These are phyloP conservation scores for Magnusiomyces tetraspermus DNA, from an alignment of 1,139 yeast species.

Conservation along the genomic window DNA sequence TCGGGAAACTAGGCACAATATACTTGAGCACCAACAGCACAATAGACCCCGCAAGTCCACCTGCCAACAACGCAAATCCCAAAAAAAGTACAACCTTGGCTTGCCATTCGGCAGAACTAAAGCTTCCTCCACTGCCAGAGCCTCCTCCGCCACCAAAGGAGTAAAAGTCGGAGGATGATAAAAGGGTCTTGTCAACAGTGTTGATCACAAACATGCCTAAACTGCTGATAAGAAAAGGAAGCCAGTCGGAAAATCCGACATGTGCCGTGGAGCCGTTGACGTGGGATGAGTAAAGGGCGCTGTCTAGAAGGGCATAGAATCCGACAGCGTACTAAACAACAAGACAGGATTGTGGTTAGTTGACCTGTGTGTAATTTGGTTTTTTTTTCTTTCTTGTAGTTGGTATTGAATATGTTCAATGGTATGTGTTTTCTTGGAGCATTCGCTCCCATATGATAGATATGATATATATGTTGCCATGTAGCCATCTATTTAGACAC, in stretches of 20 bases:
- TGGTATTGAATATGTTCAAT: too few species aligned
- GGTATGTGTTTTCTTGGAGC: too few species aligned
- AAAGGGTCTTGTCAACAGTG: conserved; percentile 76
- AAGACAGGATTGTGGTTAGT: too few species aligned
- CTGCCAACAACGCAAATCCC: conserved; percentile 88
- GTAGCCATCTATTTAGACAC: too few species aligned
- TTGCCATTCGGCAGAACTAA: conserved; percentile 71
- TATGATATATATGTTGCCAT: too few species aligned
- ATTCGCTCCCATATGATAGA: too few species aligned
- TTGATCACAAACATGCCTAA: conserved; percentile 88
- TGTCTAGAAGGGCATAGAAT: conserved; percentile 82
- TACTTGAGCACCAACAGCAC: conserved; percentile 81
- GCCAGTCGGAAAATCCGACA: conserved; percentile 83
- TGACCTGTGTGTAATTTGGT: too few species aligned
- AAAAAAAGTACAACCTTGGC: conserved; percentile 81
- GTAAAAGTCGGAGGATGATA: conserved; percentile 43
- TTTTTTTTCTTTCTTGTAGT: too few species aligned
- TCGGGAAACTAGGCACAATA: conserved; percentile 61
- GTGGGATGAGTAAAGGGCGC: conserved; percentile 68
- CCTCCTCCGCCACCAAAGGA: conserved; percentile 37
- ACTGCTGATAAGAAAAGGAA: conserved; percentile 81
- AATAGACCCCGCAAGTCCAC: conserved; percentile 88
- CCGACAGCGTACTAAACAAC: conserved; percentile 60
- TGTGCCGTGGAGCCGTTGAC: conserved; percentile 81
- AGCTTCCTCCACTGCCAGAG: conserved; percentile 30